Conservation (phyloP, 1,284 basidiomycete genomes). For the Apiotrichum montevideense region DNA sequence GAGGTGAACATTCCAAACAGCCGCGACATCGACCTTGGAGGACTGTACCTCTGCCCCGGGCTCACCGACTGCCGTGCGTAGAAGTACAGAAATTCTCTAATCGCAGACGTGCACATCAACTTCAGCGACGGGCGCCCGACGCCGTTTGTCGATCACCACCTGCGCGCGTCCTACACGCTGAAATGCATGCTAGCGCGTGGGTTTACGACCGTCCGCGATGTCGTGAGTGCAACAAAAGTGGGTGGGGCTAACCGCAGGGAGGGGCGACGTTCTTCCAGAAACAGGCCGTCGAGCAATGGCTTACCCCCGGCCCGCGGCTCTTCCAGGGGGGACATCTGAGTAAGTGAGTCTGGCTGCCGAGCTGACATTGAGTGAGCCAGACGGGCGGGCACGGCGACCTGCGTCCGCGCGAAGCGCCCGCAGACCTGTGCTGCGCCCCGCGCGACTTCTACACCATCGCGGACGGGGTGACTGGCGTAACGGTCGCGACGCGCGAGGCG, state of each 20-base stretch:
- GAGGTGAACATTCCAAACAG: background rate
- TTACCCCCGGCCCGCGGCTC: constrained; percentile 18
- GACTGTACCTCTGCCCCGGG: constrained; percentile 19
- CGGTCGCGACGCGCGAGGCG: constrained; percentile 1
- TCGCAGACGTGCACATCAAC: constrained; percentile 23
- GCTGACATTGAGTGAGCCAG: constrained; percentile 8
- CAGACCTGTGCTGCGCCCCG: background rate
- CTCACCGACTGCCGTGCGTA: constrained; percentile 22
- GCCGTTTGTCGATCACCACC: constrained; percentile 15
- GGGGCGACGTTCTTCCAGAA: constrained; percentile 17
- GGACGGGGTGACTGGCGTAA: constrained; percentile 11
- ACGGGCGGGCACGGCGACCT: constrained; percentile 19
- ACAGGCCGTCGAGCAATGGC: constrained; percentile 18
- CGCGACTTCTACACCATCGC: background rate
- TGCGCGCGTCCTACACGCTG: constrained; percentile 37
- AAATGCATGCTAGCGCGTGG: constrained; percentile 51
- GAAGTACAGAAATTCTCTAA: no score
- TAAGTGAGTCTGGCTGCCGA: background rate
- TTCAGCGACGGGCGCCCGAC: constrained; percentile 14
- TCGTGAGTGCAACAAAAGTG: background rate
- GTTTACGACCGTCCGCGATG: constrained; percentile 52
- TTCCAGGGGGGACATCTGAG: constrained; percentile 17
- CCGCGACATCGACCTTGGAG: constrained; percentile 13
- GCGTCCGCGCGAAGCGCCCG: constrained; percentile 1
- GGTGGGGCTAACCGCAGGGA: constrained; percentile 4